These are phyloP conservation scores for Anisodus tanguticus DNA, from an alignment of 257 asterid species.

Conservation along the genomic window DNA sequence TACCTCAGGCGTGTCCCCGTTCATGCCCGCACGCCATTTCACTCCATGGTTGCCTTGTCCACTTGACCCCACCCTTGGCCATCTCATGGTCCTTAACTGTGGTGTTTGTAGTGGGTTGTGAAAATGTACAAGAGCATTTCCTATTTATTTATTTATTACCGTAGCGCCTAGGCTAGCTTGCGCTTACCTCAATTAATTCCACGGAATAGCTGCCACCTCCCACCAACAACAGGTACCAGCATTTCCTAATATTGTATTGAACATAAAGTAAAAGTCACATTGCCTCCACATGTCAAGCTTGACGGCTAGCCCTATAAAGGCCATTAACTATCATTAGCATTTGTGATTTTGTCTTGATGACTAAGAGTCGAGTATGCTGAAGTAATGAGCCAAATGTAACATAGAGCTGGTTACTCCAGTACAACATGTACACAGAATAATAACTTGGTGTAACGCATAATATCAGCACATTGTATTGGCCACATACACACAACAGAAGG, in stretches of 20 bases:
- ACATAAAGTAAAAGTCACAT: not conserved
- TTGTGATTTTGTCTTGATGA: not conserved
- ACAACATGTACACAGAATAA: not conserved
- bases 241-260: not conserved
- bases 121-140: not conserved
- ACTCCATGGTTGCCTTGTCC: not conserved
- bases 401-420: not conserved
- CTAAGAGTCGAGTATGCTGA: not conserved
- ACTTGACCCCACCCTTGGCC: not conserved
- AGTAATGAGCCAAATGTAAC: not conserved
- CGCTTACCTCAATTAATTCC: no score
- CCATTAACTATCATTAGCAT: not conserved
- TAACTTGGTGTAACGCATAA: not conserved
- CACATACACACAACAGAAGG: not conserved
- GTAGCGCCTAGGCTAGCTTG: no score
- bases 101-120: conserved; percentile 11
- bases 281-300: not conserved
- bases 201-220: no score
- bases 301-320: not conserved
- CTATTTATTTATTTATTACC: not conserved
- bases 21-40: not conserved
- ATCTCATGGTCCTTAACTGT: conserved; percentile 13
- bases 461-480: not conserved
- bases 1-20: not conserved
- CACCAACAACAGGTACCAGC: no score